Percentiles rank a stretch among this genome's conserved stretches.
Conservation (phyloP, 768 basidiomycete genomes). For the Pholiota microspora region DNA sequence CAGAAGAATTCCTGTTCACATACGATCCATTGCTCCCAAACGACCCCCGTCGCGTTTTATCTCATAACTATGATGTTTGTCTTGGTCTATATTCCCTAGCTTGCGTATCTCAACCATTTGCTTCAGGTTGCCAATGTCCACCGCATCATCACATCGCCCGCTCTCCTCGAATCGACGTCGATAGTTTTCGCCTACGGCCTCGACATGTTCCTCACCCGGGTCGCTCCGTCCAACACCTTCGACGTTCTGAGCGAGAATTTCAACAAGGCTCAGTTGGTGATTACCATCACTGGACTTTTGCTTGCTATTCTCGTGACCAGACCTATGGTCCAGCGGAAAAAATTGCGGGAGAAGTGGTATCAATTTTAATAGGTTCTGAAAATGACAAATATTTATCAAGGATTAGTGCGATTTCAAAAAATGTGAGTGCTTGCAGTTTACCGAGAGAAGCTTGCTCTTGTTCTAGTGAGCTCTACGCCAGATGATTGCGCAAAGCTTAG, state of each 20-base stretch:
- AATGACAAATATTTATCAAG: not conserved
- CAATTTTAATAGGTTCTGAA: slow-evolving; percentile 26
- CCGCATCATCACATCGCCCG: slow-evolving; percentile 73
- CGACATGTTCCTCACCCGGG: slow-evolving; percentile 85
- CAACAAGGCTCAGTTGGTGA: slow-evolving; percentile 87
- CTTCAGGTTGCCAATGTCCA: slow-evolving; percentile 68
- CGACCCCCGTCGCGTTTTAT: slow-evolving; percentile 57
- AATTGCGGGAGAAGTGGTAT: slow-evolving; percentile 73
- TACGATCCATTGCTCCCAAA: slow-evolving; percentile 81
- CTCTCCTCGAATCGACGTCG: slow-evolving; percentile 89
- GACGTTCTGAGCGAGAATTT: slow-evolving; percentile 91
- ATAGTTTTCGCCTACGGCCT: slow-evolving; percentile 84
- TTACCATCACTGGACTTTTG: slow-evolving; percentile 72
- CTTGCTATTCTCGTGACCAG: slow-evolving; percentile 77
- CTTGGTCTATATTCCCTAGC: not conserved
- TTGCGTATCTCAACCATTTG: not conserved
- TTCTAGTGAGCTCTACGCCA: slow-evolving; percentile 57
- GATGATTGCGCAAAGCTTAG: slow-evolving; percentile 66
- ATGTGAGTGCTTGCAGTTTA: not conserved
- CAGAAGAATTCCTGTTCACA: slow-evolving; percentile 81
- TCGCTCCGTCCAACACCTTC: slow-evolving; percentile 87
- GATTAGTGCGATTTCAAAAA: not conserved
- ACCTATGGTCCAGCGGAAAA: slow-evolving; percentile 77
- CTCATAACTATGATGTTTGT: slow-evolving; percentile 45
- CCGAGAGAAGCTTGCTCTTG: slow-evolving; percentile 21